Base-by-base conservation (phyloP, 306 rosid species). In the Ceratonia siliqua region DNA sequence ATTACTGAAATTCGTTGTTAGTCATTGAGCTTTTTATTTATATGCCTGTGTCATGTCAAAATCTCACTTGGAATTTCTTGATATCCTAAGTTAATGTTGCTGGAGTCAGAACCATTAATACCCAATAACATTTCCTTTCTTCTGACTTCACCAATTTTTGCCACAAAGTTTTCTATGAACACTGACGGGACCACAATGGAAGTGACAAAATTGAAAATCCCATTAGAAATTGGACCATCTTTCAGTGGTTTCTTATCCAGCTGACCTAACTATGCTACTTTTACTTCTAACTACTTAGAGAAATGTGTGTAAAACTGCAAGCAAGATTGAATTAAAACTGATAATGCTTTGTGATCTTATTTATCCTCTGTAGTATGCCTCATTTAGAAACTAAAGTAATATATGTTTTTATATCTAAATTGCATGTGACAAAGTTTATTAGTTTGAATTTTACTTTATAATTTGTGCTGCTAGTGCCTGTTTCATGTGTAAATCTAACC, bases 121-220 rank as follows among this genome's bases (percentile, higher is more conserved):
- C 33, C 10, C 14, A 6, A 53, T 3, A 9, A 50, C 33, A 13
- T 63, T 52, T 28, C 33, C 64, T 14, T 14, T 74, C 21, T 46
- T 49, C 3, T 15, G 61, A 52, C 25, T 59, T 10, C 53, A 49
- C 3, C 50, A 35, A 54, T 36, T 54, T 38, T 14, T 70, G 21
- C 28, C 42, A 9, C 15, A 13, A 48, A 7, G 15, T 38, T 22
- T 13, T 36, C 8, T 39, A 0, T 21, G n/a, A 53, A 27, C 20
- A 3, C 3, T 52, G 57, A 1, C 14, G 1, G 1, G 6, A 11
- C 41, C 20, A n/a, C 6, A 2, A n/a, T 3, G 13, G n/a, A 42
- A 56, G 43, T 57, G 76, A 22, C 28, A 71, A 25, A n/a, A n/a
- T n/a, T n/a, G n/a, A n/a, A n/a, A 41, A 59, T 30, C n/a, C 48